phyloP scores from a whole-genome alignment of 495 filamentous ascomycete genomes.

The Podospora sp. region DNA sequence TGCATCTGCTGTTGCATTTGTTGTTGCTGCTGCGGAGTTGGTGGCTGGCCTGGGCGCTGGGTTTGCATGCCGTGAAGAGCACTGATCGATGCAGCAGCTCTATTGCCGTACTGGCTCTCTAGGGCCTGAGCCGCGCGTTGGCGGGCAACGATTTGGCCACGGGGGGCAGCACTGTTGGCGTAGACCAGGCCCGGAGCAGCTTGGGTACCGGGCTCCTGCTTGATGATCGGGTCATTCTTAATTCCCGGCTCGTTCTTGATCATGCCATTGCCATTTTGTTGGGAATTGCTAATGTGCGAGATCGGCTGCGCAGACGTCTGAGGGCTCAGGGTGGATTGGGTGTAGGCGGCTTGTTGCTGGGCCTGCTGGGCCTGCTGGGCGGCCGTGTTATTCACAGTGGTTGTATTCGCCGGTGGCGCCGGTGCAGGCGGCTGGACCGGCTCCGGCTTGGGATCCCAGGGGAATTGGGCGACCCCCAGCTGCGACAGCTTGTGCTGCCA shows the following conservation, averaged over 20 bases:
- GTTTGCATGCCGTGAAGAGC: slow-evolving; percentile 39
- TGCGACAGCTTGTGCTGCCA: slow-evolving; percentile 91
- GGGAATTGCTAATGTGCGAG: slow-evolving; percentile 41
- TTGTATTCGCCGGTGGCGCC: slow-evolving; percentile 37
- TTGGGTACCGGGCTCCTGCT: slow-evolving; percentile 40
- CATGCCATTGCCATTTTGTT: slow-evolving; percentile 43
- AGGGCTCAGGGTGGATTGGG: slow-evolving; percentile 40
- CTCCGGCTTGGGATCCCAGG: slow-evolving; percentile 84
- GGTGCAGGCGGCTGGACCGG: slow-evolving; percentile 46
- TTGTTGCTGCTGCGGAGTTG: slow-evolving; percentile 29
- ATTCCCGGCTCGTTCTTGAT: slow-evolving; percentile 79
- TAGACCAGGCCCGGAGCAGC: slow-evolving; percentile 17
- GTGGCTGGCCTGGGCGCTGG: slow-evolving; percentile 28
- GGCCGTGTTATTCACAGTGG: slow-evolving; percentile 39
- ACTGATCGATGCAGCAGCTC: slow-evolving; percentile 70
- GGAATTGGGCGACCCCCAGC: slow-evolving; percentile 81
- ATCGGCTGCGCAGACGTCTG: slow-evolving; percentile 42
- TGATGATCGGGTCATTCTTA: slow-evolving; percentile 43
- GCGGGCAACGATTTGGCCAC: slow-evolving; percentile 50
- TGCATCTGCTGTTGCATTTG: slow-evolving; percentile 48
- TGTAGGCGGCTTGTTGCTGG: slow-evolving; percentile 36
- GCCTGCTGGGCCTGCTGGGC: slow-evolving; percentile 38
- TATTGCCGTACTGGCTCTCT: slow-evolving; percentile 68
- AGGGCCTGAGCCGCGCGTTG: slow-evolving; percentile 68
- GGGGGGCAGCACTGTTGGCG: slow-evolving; percentile 20